Evolutionary conservation across 2,329 filamentous ascomycete species (phyloP).

Genomic region (Lecanosticta acicola): DNA sequence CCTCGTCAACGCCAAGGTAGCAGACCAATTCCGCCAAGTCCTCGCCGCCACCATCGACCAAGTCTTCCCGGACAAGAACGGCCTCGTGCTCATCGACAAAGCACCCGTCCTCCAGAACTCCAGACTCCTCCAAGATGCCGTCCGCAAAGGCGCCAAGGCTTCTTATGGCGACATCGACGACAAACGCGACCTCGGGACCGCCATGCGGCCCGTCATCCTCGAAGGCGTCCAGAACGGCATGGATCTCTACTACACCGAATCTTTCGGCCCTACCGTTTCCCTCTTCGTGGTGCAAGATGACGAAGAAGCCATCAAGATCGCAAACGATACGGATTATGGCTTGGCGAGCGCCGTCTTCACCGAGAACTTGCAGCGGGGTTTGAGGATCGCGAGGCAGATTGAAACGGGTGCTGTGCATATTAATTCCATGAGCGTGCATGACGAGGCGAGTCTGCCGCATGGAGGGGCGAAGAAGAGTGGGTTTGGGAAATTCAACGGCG

Average conservation of each 20-base stretch:
- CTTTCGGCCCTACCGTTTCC: constrained; percentile 68
- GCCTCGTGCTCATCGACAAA: constrained; percentile 37
- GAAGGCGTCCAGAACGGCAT: constrained; percentile 61
- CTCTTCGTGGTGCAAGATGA: constrained; percentile 60
- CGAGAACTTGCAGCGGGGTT: constrained; percentile 49
- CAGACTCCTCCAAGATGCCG: constrained; percentile 50
- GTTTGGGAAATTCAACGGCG: constrained; percentile 43
- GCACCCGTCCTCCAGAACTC: constrained; percentile 48
- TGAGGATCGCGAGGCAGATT: constrained; percentile 38
- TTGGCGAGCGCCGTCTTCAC: constrained; percentile 67
- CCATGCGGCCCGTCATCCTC: constrained; percentile 61
- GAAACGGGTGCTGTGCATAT: constrained; percentile 56
- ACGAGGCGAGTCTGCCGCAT: constrained; percentile 42
- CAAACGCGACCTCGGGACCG: constrained; percentile 18
- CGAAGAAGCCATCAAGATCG: constrained; percentile 64
- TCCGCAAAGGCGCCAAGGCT: constrained; percentile 52
- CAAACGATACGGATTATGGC: constrained; percentile 77
- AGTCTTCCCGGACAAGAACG: constrained; percentile 39
- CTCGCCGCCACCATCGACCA: constrained; percentile 44
- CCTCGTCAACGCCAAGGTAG: constrained; percentile 45
- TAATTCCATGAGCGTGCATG: constrained; percentile 45
- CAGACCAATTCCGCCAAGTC: constrained; percentile 48
- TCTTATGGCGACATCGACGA: constrained; percentile 43
- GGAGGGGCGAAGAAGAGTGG: constrained; percentile 45
- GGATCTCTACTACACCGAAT: constrained; percentile 68